Base-by-base conservation (phyloP, 2,329 filamentous ascomycete genomes). In the Cercospora berteroae region DNA sequence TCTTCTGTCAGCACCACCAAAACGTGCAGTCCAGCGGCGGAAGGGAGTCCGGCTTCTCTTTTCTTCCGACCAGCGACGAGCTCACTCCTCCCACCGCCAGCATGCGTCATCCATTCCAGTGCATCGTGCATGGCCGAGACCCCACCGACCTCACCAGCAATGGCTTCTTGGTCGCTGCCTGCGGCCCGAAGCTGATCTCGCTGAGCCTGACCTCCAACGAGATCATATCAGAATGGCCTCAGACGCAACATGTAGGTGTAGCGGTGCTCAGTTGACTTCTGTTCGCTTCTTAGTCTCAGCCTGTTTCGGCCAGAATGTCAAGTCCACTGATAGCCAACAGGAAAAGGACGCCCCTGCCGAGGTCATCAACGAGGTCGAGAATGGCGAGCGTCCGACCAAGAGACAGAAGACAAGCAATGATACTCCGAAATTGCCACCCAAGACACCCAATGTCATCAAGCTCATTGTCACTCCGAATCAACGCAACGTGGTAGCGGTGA, bases 401-500 rank as follows among this genome's bases (percentile, higher is more conserved):
- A 76, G 75, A 68, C 73, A 75, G 52, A 77, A 75, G 69, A 74
- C 69, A 5, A 58, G 25, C 58, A 79, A 79, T 56, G 50, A 56
- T 39, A 4, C 31, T 12, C 50, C 71, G 81, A 82, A 73, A 80
- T 78, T 72, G 36, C 71, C 74, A 42, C 63, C 63, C 1, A 73
- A 75, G 29, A 78, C 82, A 67, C 86, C 89, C 5, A 88, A 90
- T 74, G 86, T 97, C 64, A 90, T 89, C 67, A 87, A 90, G 69
- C 77, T 97, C 70, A 82, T 86, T 23, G 80, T 86, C 29, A 90
- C 92, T 0, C 78, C 82, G 13, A 84, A 91, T 71, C 87, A 89
- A 13, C 83, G 86, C 50, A 83, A 96, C 80, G 78, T 96, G 20
- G 82, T 97, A 50, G 91, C 88, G 23, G 87, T 96, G 31, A 96